A percentile compares a stretch with the other conserved stretches of the same genome.
These are phyloP conservation scores for Omphalotus guepiniiformis DNA, from an alignment of 768 basidiomycete genomes.

Conservation along the genomic window DNA sequence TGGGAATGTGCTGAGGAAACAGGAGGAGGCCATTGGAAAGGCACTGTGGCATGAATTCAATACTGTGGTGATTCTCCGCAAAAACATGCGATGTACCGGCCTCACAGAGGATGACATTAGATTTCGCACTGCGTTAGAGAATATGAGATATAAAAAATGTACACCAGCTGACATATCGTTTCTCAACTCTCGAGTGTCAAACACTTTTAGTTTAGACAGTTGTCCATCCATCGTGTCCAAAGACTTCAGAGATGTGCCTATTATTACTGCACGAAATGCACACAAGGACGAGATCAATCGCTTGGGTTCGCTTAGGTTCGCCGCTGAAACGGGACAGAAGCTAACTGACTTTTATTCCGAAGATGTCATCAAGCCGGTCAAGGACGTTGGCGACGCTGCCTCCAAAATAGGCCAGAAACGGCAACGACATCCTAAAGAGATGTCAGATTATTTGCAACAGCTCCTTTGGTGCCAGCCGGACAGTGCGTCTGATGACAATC, in stretches of 20 bases:
- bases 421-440: background rate
- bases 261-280: conserved; percentile 27
- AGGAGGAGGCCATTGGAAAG: conserved; percentile 17
- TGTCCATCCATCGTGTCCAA: conserved; percentile 8
- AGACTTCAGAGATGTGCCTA: conserved; percentile 19
- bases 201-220: background rate
- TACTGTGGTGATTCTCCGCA: conserved; percentile 17
- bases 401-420: background rate
- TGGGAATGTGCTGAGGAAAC: background rate
- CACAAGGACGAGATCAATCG: conserved; percentile 29
- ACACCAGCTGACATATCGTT: conserved; percentile 21
- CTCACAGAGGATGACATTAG: conserved; percentile 20
- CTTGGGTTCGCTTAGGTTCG: conserved; percentile 23
- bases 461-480: conserved; percentile 16
- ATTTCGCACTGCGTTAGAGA: conserved; percentile 24
- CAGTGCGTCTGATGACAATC: conserved; percentile 10
- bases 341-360: conserved; percentile 25
- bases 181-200: conserved; percentile 16
- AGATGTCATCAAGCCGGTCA: conserved; percentile 13
- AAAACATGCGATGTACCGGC: conserved; percentile 27
- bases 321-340: conserved; percentile 20
- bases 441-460: conserved; percentile 6
- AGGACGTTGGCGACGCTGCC: background rate
- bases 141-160: conserved; percentile 24
- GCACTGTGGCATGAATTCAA: conserved; percentile 20